Evolutionary conservation across 305 asterid species (phyloP).

Genomic region (Andrographis paniculata): DNA sequence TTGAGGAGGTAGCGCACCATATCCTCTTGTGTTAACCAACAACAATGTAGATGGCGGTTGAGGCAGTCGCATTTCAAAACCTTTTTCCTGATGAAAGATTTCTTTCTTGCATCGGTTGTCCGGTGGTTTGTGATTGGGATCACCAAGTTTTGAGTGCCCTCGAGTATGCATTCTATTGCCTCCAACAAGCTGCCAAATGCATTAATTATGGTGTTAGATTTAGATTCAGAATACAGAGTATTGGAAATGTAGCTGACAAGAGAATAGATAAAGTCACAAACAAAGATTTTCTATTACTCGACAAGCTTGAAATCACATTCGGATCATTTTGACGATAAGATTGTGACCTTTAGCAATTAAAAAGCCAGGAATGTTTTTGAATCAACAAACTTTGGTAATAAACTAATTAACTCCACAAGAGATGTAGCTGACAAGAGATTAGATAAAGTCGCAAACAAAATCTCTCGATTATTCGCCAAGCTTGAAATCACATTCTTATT

Average conservation of each 20-base stretch:
- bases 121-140: conserved; percentile 46
- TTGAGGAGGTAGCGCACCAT: conserved; percentile 66
- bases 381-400: no score
- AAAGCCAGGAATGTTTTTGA: no score
- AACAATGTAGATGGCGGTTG: conserved; percentile 41
- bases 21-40: conserved; percentile 79
- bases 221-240: background rate
- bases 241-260: no score
- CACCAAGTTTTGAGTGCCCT: conserved; percentile 73
- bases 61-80: conserved; percentile 13
- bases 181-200: conserved; percentile 51
- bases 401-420: no score
- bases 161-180: conserved; percentile 64
- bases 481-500: background rate
- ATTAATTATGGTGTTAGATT: background rate
- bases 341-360: no score
- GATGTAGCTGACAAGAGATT: no score
- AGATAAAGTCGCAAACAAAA: no score
- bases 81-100: conserved; percentile 1
- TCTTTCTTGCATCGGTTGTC: conserved; percentile 37
- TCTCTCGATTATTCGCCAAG: background rate
- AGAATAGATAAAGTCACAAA: no score
- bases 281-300: no score
- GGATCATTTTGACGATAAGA: background rate
- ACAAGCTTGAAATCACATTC: no score